Evolutionary conservation across 2,329 filamentous ascomycete genomes (phyloP).

Genomic region (Fusarium sp.): DNA sequence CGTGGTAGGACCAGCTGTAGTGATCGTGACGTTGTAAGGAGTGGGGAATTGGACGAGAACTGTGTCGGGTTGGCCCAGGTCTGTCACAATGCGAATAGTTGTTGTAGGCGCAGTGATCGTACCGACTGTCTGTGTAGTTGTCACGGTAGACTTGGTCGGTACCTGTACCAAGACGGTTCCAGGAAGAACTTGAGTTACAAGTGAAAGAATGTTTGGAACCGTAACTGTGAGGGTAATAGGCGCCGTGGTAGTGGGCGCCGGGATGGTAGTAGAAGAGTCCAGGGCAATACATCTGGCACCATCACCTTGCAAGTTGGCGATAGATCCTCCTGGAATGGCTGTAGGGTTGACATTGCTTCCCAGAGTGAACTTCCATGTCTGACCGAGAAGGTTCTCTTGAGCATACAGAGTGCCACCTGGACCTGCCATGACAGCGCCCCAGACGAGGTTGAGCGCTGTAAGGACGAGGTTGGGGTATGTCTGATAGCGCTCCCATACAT

Average conservation of each 20-base stretch:
- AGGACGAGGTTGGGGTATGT: conserved; percentile 11
- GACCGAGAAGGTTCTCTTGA: conserved; percentile 6
- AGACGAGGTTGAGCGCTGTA: background rate
- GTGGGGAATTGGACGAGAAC: conserved; percentile 4
- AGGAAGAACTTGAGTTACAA: background rate
- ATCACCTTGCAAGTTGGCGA: conserved; percentile 1
- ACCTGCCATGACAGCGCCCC: conserved; percentile 6
- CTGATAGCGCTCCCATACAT: conserved; percentile 18
- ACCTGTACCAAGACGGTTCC: conserved; percentile 21
- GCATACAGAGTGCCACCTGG: background rate
- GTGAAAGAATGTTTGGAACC: background rate
- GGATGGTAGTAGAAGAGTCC: background rate
- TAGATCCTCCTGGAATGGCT: background rate
- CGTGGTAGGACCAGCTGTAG: background rate
- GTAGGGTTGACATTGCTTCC: conserved; percentile 1
- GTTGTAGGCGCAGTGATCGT: conserved; percentile 6
- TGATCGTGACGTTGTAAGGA: background rate
- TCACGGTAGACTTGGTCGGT: conserved; percentile 13
- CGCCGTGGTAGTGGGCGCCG: background rate
- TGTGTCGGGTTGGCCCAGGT: conserved; percentile 4
- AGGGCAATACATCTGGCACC: conserved; percentile 6
- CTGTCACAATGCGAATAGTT: background rate
- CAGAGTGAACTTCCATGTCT: conserved; percentile 11
- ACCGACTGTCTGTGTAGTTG: conserved; percentile 5
- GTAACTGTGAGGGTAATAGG: background rate